Conservation (phyloP, 140 eudicot species). For the Anethum foeniculum region DNA sequence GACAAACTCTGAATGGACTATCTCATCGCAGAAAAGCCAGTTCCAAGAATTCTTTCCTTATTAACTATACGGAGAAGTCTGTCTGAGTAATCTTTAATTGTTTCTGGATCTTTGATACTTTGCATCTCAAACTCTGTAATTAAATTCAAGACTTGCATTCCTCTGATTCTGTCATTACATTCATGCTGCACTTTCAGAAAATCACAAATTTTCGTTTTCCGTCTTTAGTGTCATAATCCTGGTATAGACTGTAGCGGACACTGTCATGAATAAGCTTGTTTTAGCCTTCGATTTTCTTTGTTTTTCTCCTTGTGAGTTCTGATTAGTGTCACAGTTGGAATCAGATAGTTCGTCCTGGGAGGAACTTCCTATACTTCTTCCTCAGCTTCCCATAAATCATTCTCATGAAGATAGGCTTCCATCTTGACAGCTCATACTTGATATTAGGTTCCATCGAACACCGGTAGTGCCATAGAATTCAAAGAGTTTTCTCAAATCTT, state of each 20-base stretch:
- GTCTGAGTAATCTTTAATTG: slow-evolving; percentile 18
- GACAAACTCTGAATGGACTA: slow-evolving; percentile 1
- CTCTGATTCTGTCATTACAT: slow-evolving; percentile 7
- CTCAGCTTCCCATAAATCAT: not conserved
- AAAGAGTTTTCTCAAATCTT: not conserved
- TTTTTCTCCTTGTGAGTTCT: not conserved
- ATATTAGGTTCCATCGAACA: not conserved
- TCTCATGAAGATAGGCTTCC: not conserved
- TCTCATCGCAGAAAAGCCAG: not conserved
- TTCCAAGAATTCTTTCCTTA: slow-evolving; percentile 9
- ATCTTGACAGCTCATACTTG: not conserved
- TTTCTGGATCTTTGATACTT: slow-evolving; percentile 7
- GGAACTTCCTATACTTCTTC: not conserved
- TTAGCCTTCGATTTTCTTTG: not conserved
- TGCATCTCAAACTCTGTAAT: slow-evolving; percentile 9
- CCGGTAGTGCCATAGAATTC: not conserved
- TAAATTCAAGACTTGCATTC: not conserved
- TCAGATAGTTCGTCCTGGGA: not conserved
- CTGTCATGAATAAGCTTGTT: not conserved
- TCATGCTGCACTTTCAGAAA: not conserved
- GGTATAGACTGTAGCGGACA: not conserved
- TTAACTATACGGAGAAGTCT: slow-evolving; percentile 6
- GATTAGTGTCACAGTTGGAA: not conserved
- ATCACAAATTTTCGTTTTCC: not conserved
- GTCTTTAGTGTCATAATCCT: slow-evolving; percentile 10